Conservation (phyloP, 2,329 filamentous ascomycete species). For the Chaetomium sp. region DNA sequence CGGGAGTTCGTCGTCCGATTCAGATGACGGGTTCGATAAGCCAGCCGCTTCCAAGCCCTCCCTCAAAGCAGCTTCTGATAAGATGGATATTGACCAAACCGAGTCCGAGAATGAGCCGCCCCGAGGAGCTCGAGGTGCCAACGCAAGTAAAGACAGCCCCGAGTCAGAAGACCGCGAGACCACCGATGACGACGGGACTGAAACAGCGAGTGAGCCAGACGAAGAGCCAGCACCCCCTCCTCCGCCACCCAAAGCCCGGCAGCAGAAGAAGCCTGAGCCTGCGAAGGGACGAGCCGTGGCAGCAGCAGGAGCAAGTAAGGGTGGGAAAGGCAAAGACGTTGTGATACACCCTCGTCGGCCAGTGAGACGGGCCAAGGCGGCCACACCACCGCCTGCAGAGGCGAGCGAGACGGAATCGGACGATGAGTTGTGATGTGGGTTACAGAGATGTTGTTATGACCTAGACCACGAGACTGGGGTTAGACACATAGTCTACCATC, state of each 20-base stretch:
- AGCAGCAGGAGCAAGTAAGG: neutral
- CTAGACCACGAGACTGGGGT: neutral
- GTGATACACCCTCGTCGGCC: slow-evolving; percentile 10
- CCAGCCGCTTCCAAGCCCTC: slow-evolving; percentile 18
- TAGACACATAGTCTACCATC: no score
- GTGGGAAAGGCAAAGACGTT: slow-evolving; percentile 12
- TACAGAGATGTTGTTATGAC: neutral
- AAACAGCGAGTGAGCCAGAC: slow-evolving; percentile 38
- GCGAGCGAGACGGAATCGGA: slow-evolving; percentile 49
- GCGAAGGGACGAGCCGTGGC: neutral
- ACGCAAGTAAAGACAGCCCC: slow-evolving; percentile 19
- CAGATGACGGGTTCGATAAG: slow-evolving; percentile 41
- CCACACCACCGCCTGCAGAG: slow-evolving; percentile 26
- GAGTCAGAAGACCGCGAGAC: slow-evolving; percentile 32
- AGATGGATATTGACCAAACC: slow-evolving; percentile 43
- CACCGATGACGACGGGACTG: slow-evolving; percentile 37
- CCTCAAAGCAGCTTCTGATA: slow-evolving; percentile 38
- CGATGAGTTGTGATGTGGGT: slow-evolving; percentile 42
- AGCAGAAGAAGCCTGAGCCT: neutral
- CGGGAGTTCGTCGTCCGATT: slow-evolving; percentile 33
- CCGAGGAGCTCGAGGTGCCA: neutral
- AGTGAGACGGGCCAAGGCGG: slow-evolving; percentile 3
- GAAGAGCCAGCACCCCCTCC: slow-evolving; percentile 27
- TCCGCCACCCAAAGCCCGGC: slow-evolving; percentile 3
- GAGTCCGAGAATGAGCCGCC: neutral